Conservation (phyloP, 1,284 basidiomycete species). For the Rhodotorula sp. region DNA sequence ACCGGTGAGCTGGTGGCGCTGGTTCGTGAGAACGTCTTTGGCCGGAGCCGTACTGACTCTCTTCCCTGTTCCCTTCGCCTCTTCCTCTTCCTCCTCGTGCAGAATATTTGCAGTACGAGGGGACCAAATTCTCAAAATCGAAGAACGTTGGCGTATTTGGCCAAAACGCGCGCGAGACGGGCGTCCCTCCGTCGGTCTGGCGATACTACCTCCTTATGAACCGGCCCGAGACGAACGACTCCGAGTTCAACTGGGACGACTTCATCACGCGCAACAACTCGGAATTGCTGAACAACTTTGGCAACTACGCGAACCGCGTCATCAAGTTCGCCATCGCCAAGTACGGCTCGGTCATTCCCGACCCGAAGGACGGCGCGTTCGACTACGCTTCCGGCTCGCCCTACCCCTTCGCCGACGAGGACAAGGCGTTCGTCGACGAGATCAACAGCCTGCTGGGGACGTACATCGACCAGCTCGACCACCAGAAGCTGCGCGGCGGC, state of each 20-base stretch:
- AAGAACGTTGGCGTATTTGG: conserved; percentile 97
- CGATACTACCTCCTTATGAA: conserved; percentile 93
- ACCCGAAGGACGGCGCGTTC: conserved; percentile 54
- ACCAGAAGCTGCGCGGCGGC: conserved; percentile 83
- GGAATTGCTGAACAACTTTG: conserved; percentile 92
- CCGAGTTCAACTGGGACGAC: conserved; percentile 96
- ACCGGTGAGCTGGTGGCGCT: conserved; percentile 63
- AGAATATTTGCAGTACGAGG: conserved; percentile 99
- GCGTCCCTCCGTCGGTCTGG: conserved; percentile 92
- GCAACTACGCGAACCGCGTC: conserved; percentile 95
- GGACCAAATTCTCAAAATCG: conserved; percentile 98
- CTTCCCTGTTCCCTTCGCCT: not conserved
- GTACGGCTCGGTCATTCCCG: conserved; percentile 76
- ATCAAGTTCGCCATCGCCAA: conserved; percentile 89
- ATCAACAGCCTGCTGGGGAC: conserved; percentile 76
- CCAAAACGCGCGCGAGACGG: conserved; percentile 88
- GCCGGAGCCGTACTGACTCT: not conserved
- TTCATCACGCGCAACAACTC: conserved; percentile 89
- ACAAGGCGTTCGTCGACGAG: conserved; percentile 75
- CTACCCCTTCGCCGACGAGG: conserved; percentile 57
- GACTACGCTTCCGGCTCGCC: conserved; percentile 59
- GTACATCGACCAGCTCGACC: conserved; percentile 86
- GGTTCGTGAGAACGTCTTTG: not conserved
- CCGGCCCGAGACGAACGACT: conserved; percentile 88
- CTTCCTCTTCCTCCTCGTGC: not conserved